Base-by-base conservation (phyloP, 495 filamentous ascomycete species). In the Penicillium paradoxum region DNA sequence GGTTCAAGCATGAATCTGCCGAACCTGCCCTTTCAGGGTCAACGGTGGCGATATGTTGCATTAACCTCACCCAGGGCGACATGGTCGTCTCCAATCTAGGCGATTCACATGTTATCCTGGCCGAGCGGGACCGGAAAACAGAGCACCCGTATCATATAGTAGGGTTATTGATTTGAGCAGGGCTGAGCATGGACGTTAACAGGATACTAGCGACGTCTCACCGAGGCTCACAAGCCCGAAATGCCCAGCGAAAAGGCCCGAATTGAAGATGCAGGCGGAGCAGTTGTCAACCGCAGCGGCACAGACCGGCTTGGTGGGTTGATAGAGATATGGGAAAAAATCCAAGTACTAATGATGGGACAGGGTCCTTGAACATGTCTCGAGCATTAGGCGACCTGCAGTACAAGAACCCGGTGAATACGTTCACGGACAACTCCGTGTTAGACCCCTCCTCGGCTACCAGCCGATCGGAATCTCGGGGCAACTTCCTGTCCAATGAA, bases 311-410 rank as follows among this genome's bases (percentile, higher is more conserved):
- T 74, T 22, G 72, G 72, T 73, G 38, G 45, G 68, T 55, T 37
- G 11, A 19, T 2, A 9, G n/a, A 18, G 6, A 39, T 33, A 33
- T 18, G 5, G 21, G n/a, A 42, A 18, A 38, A 32, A 38, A 46
- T n/a, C 17, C 15, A 1, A 25, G 7, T 27, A 37, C 25, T 52
- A 36, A 45, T 24, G 33, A 19, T 4, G 17, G 19, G 21, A 51
- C 18, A 73, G 72, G 70, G 25, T 57, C 62, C 25, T 49, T 75
- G 19, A 73, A 75, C 42, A 73, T 75, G 67, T 72, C 72, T 13
- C 70, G 72, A n/a, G 70, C 70, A 7, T 21, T 73, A n/a, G 72
- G 72, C 2, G 72, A 75, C 51, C 55, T 75, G 29, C 67, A 70
- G 55, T 73, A 73, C 60, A 75, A 75, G 49, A 68, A 66, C 27